Conservation (phyloP, 2,329 filamentous ascomycete genomes). For the Macrophomina pseudophaseolina region DNA sequence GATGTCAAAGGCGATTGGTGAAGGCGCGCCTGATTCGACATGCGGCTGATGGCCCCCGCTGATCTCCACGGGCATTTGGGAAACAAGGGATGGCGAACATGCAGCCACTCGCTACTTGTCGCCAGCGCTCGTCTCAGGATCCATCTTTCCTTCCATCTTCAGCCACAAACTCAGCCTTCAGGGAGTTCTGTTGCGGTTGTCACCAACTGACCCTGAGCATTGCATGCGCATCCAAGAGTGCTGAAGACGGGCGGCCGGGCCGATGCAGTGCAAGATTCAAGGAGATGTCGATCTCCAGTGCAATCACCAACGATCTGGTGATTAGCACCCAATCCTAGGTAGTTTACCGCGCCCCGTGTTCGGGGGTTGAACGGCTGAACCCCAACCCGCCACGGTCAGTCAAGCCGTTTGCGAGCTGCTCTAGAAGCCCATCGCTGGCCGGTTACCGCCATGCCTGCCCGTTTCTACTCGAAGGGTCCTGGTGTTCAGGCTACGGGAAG, state of each 20-base stretch:
- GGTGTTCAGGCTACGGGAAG: neutral
- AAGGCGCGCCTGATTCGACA: neutral
- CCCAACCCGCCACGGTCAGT: neutral
- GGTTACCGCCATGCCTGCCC: neutral
- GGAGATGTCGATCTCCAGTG: neutral
- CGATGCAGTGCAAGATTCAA: neutral
- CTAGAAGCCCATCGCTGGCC: neutral
- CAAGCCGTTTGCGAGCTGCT: neutral
- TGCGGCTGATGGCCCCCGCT: slow-evolving; percentile 4
- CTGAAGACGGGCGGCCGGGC: neutral
- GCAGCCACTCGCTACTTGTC: neutral
- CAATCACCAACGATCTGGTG: neutral
- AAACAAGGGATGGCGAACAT: neutral
- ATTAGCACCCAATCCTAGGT: neutral
- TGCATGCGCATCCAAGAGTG: neutral
- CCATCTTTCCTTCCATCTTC: neutral
- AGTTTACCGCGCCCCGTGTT: neutral
- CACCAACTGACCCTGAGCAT: neutral
- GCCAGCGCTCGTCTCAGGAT: neutral
- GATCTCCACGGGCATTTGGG: neutral
- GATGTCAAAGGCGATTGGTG: neutral
- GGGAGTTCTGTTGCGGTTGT: neutral
- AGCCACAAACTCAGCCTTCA: neutral
- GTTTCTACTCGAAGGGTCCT: neutral
- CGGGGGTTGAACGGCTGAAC: neutral